Evolutionary conservation across 345 rosid genomes (phyloP), one percentile per base, ranked within the genome.

Genomic region (Dovyalis caffra): DNA sequence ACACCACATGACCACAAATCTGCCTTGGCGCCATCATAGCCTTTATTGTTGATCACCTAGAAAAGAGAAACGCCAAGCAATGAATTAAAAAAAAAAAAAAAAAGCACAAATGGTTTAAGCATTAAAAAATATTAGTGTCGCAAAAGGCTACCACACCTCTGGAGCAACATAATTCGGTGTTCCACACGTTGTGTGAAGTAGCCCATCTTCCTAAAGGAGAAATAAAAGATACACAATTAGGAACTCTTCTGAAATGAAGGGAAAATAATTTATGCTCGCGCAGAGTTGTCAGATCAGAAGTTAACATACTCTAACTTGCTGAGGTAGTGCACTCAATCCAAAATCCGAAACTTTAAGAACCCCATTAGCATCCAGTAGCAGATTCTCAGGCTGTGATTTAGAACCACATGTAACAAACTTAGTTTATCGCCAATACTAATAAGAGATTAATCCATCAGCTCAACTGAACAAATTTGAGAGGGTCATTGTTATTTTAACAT

Each of bases 121-220:
- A 61, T 16, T 8, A 74, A 64, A 29, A 64, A n/a, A 25, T 15
- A 56, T 28, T 56, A 56, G 31, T 74, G 61, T 66, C 68, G 78
- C 53, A 15, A 70, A 76, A 77, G 29, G 78, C 57, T n/a, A 73
- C 53, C 73, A 68, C 81, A 93, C 99, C 98, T 95, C 99, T 0
- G 99, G 99, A 79, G 99, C 98, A 86, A 95, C 99, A 87, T 95
- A 95, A 78, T 95, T 95, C 80, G 99, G 98, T 0, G 99, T 95
- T 74, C 99, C 99, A 80, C 99, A 95, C 11, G 98, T 91, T 64
- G 99, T 93, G 81, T 95, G 98, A 83, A 95, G 99, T 74, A 95
- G 81, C 21, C 98, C 99, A 82, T 95, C 99, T 78, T 91, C 99
- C 99, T 95, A 79, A 26, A 43, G 68, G 73, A 45, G 31, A 69